phyloP scores from a whole-genome alignment of 176 grass and related monocot species.

The Bothriochloa decipiens region DNA sequence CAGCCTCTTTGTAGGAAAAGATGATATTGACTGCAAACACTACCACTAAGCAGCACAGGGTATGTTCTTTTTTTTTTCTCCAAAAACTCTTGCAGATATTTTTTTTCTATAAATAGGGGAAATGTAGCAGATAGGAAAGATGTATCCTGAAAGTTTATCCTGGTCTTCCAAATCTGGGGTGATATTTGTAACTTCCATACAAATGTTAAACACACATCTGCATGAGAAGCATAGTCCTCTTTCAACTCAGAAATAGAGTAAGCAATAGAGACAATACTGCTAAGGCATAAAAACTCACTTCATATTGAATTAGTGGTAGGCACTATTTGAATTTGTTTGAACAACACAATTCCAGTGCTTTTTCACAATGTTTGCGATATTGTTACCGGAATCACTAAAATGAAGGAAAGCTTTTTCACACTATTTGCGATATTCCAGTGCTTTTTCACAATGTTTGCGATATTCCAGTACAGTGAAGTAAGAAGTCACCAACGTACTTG shows the following conservation, averaged over 20 bases:
- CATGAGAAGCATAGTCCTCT: slow-evolving; percentile 35
- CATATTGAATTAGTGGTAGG: neutral
- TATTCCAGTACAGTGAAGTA: too few species aligned
- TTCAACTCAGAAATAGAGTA: slow-evolving; percentile 30
- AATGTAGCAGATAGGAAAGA: slow-evolving; percentile 52
- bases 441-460: too few species aligned
- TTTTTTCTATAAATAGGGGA: slow-evolving; percentile 1
- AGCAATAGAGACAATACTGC: slow-evolving; percentile 13
- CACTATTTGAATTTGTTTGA: too few species aligned
- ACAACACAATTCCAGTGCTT: too few species aligned
- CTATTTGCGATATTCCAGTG: too few species aligned
- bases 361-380: too few species aligned
- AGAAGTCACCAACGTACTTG: too few species aligned
- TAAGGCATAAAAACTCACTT: neutral
- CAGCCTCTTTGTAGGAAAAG: slow-evolving; percentile 1
- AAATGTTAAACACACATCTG: slow-evolving; percentile 78
- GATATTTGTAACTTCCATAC: slow-evolving; percentile 68
- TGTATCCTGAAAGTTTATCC: slow-evolving; percentile 81
- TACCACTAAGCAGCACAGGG: slow-evolving; percentile 2
- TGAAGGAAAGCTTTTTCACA: too few species aligned
- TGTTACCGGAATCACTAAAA: too few species aligned
- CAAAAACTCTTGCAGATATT: neutral
- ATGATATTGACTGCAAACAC: neutral
- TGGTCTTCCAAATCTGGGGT: slow-evolving; percentile 69
- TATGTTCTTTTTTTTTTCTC: neutral